Percentiles rank a stretch among this genome's conserved stretches.
Conservation (phyloP, 2,329 filamentous ascomycete genomes). For the Monosporascus cannonballus region DNA sequence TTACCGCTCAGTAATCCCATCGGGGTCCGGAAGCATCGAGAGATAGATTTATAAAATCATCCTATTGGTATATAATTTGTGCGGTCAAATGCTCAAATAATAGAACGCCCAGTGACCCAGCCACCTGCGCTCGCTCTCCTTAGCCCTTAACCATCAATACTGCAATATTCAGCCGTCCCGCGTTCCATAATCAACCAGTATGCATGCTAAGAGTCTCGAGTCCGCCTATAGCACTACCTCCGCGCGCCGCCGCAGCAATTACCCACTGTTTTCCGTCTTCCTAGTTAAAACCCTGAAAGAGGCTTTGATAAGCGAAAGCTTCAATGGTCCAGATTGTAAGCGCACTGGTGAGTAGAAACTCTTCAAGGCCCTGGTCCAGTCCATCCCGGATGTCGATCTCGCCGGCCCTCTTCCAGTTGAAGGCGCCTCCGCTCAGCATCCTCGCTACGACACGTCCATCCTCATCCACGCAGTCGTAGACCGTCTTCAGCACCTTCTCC, state of each 20-base stretch:
- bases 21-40: no score
- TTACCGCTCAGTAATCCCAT: no score
- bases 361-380: background rate
- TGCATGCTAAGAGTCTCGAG: no score
- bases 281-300: slow-evolving; percentile 1
- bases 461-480: slow-evolving; percentile 4
- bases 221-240: no score
- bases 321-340: slow-evolving; percentile 4
- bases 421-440: slow-evolving; percentile 3
- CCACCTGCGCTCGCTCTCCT: no score
- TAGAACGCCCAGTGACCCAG: no score
- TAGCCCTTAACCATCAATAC: no score
- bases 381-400: slow-evolving; percentile 4
- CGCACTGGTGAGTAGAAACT: slow-evolving; percentile 3
- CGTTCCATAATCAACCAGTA: no score
- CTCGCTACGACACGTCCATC: slow-evolving; percentile 3
- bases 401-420: slow-evolving; percentile 6
- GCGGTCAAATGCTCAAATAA: background rate
- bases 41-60: no score
- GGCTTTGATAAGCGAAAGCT: slow-evolving; percentile 4
- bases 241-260: no score
- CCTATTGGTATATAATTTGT: no score
- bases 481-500: background rate
- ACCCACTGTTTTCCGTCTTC: slow-evolving; percentile 5
- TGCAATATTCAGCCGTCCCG: no score